Evolutionary conservation across 305 asterid species (phyloP), one percentile per base, ranked within the genome.

Genomic region (Solanum hybrid): DNA sequence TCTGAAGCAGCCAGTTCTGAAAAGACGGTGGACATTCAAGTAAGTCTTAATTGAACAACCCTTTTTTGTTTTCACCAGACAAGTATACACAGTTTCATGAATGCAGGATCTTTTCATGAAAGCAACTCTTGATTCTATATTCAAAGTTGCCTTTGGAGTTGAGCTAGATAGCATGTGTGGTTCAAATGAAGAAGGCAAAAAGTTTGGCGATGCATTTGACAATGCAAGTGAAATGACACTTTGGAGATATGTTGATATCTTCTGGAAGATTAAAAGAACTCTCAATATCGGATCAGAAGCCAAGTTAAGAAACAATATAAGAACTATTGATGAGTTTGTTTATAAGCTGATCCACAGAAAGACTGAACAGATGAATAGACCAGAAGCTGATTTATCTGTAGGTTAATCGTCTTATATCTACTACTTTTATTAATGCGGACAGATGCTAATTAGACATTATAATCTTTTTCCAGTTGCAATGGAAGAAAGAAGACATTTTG

Each of bases 81-180:
- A 12, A 89, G 32, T 56, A 90, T 29, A 35, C 89, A 37, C 66
- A 4, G n/a, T 64, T 64, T 85, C 76, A 69, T 64, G 7, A 46
- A 73, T 93, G 92, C 90, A 95, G 97, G 97, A 93, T 88, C 92
- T 95, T 51, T 94, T 96, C 90, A 96, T 96, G 98, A 95, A 94
- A 88, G 80, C 96, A 14, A 91, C 98, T 29, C 87, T 95, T 4
- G 98, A 95, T 90, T 96, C 99, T 2, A 91, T 95, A 34, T 96
- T 95, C 90, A 94, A 80, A 92, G 96, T 95, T 20, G 97, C 94
- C 6, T 93, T 95, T 84, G 99, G 98, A 79, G 94, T 92, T 69
- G 96, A 96, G 24, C 89, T 95, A 31, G 96, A 95, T 91, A 92
- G 92, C 91, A 91, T 91, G 93, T 92, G 94, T 77, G 98, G 98